These are phyloP conservation scores for Saccharomyces kudriavzevii DNA, from an alignment of 805 yeast genomes.

Conservation along the genomic window DNA sequence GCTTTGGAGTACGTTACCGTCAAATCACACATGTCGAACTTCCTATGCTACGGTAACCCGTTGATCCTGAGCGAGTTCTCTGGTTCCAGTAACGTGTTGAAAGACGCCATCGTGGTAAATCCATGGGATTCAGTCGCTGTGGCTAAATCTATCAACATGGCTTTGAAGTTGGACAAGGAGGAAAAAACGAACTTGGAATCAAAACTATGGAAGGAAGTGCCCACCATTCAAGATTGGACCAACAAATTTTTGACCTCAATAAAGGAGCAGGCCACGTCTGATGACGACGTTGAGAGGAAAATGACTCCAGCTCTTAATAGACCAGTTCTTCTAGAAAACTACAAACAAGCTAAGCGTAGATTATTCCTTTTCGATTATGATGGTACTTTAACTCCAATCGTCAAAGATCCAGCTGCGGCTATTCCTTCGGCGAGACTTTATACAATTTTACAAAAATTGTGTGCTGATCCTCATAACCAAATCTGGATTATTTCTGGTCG, in stretches of 20 bases:
- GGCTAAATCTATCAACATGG: slow-evolving; percentile 69
- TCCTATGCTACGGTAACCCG: slow-evolving; percentile 44
- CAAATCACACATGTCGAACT: slow-evolving; percentile 44
- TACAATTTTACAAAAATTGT: slow-evolving; percentile 48
- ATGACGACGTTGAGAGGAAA: slow-evolving; percentile 26
- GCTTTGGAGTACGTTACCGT: slow-evolving; percentile 87
- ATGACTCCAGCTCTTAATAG: slow-evolving; percentile 78
- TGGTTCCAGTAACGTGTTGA: slow-evolving; percentile 69
- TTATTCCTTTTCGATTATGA: slow-evolving; percentile 91
- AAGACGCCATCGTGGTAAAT: slow-evolving; percentile 73
- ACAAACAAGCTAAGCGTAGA: slow-evolving; percentile 54
- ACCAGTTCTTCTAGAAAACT: slow-evolving; percentile 52
- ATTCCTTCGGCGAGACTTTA: slow-evolving; percentile 75
- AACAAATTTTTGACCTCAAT: slow-evolving; percentile 47
- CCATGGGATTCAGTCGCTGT: slow-evolving; percentile 98
- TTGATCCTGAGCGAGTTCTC: slow-evolving; percentile 87
- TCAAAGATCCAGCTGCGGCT: slow-evolving; percentile 95
- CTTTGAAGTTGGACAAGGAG: slow-evolving; percentile 47
- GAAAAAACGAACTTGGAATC: slow-evolving; percentile 41
- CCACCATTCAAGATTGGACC: slow-evolving; percentile 78
- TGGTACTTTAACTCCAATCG: slow-evolving; percentile 95
- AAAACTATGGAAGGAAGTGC: slow-evolving; percentile 55
- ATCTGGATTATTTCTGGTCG: slow-evolving; percentile 96
- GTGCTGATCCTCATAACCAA: slow-evolving; percentile 71
- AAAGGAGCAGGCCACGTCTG: slow-evolving; percentile 25